Percentiles rank a stretch among this genome's conserved stretches.
Conservation (phyloP, 164 flowering plant genomes). For the Nelumbo lutea region DNA sequence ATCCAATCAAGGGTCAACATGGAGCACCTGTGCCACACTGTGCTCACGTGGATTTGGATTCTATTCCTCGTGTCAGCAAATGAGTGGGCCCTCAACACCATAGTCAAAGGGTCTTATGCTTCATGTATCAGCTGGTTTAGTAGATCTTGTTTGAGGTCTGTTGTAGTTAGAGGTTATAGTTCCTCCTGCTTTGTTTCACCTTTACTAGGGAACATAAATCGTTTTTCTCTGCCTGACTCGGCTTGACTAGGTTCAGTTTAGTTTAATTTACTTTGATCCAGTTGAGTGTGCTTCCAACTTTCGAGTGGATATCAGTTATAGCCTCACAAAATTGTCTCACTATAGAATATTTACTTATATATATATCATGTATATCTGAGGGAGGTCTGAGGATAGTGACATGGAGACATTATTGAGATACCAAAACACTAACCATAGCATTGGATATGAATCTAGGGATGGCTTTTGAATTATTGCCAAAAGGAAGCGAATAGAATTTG, state of each 20-base stretch:
- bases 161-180: slow-evolving; percentile 27
- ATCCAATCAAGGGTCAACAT: slow-evolving; percentile 35
- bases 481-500: slow-evolving; percentile 8
- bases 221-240: slow-evolving; percentile 1
- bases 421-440: not conserved
- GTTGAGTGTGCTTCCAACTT: not conserved
- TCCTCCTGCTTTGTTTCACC: slow-evolving; percentile 25
- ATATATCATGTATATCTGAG: too few relatives aligned
- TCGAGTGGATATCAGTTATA: not conserved
- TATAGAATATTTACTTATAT: too few relatives aligned
- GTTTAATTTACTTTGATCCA: slow-evolving; percentile 1
- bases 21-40: slow-evolving; percentile 9
- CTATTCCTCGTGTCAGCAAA: slow-evolving; percentile 11
- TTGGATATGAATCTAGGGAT: slow-evolving; percentile 2
- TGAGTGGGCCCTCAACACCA: slow-evolving; percentile 10
- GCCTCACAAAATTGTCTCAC: not conserved
- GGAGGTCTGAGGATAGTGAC: too few relatives aligned
- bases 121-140: slow-evolving; percentile 17
- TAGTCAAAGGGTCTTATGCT: slow-evolving; percentile 30
- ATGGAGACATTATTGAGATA: not conserved
- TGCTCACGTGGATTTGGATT: slow-evolving; percentile 10
- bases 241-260: not conserved
- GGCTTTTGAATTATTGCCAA: slow-evolving; percentile 16
- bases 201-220: slow-evolving; percentile 14
- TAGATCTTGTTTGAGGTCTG: slow-evolving; percentile 20